phyloP scores from a whole-genome alignment of 2,329 filamentous ascomycete species.

The Claviceps quebecensis region DNA sequence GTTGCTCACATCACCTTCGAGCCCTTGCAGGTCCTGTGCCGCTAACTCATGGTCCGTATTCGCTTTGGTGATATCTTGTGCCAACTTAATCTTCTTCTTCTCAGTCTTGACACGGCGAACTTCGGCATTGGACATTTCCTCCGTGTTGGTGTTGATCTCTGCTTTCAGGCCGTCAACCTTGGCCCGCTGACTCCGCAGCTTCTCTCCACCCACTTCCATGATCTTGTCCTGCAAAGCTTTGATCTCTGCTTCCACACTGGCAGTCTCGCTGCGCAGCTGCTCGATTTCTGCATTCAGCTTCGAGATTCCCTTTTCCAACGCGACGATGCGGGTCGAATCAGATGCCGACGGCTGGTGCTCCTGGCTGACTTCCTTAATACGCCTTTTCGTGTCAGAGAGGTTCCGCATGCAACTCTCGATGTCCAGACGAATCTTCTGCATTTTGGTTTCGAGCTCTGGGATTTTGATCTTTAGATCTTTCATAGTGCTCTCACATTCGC shows the following conservation, averaged over 20 bases:
- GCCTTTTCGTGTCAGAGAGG: conserved; percentile 67
- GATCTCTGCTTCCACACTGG: conserved; percentile 84
- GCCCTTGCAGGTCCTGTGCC: conserved; percentile 56
- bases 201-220: conserved; percentile 94
- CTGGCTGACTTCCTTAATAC: conserved; percentile 69
- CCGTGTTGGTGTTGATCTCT: conserved; percentile 65
- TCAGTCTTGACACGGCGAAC: conserved; percentile 84
- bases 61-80: conserved; percentile 68
- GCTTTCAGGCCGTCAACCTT: conserved; percentile 84
- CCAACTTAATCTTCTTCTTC: conserved; percentile 77
- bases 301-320: conserved; percentile 64
- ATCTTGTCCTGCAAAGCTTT: conserved; percentile 89
- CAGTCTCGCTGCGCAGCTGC: conserved; percentile 70
- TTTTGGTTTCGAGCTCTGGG: conserved; percentile 73
- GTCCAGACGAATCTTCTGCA: conserved; percentile 82
- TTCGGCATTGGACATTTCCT: conserved; percentile 75
- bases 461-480: conserved; percentile 63
- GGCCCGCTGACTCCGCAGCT: conserved; percentile 75
- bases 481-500: conserved; percentile 61
- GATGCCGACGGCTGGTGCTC: conserved; percentile 70
- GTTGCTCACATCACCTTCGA: conserved; percentile 64
- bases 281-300: conserved; percentile 65
- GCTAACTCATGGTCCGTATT: conserved; percentile 65
- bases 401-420: conserved; percentile 78
- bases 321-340: conserved; percentile 60